Percentiles rank a stretch among this genome's conserved stretches.
These are phyloP conservation scores for Psilocybe cubensis DNA, from an alignment of 768 basidiomycete species.

Conservation along the genomic window DNA sequence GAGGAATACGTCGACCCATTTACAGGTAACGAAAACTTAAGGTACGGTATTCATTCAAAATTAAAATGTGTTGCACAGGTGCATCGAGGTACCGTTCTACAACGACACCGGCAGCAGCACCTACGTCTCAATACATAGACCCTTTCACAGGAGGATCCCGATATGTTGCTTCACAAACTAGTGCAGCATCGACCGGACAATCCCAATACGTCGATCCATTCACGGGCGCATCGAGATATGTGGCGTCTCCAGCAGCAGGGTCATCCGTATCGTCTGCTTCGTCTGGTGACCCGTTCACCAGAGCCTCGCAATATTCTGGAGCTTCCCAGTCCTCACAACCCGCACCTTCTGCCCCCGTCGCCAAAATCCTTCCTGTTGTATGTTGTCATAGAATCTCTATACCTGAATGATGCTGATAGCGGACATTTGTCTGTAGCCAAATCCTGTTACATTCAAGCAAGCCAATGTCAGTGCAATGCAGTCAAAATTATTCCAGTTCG, in stretches of 20 bases:
- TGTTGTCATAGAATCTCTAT: slow-evolving; percentile 15
- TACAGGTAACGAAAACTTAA: slow-evolving; percentile 60
- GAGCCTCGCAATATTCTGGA: slow-evolving; percentile 64
- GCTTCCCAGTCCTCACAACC: slow-evolving; percentile 9
- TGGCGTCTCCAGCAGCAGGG: slow-evolving; percentile 37
- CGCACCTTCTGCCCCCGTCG: slow-evolving; percentile 32
- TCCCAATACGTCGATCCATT: slow-evolving; percentile 66
- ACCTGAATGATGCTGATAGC: background rate
- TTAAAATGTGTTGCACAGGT: background rate
- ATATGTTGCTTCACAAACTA: slow-evolving; percentile 47
- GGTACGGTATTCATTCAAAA: background rate
- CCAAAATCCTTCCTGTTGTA: slow-evolving; percentile 58
- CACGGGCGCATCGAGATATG: slow-evolving; percentile 72
- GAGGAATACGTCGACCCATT: slow-evolving; percentile 84
- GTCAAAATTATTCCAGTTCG: slow-evolving; percentile 75
- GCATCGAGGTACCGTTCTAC: background rate
- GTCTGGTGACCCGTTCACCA: slow-evolving; percentile 66
- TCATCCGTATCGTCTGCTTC: slow-evolving; percentile 50
- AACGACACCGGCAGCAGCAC: background rate
- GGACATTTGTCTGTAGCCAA: slow-evolving; percentile 44
- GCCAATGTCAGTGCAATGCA: slow-evolving; percentile 80
- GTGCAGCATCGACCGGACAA: slow-evolving; percentile 26
- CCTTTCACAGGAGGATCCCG: slow-evolving; percentile 69
- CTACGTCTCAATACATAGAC: slow-evolving; percentile 62
- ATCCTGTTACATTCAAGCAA: slow-evolving; percentile 81